Evolutionary conservation across 257 asterid genomes (phyloP).

Genomic region (Parsonsia alboflavescens): DNA sequence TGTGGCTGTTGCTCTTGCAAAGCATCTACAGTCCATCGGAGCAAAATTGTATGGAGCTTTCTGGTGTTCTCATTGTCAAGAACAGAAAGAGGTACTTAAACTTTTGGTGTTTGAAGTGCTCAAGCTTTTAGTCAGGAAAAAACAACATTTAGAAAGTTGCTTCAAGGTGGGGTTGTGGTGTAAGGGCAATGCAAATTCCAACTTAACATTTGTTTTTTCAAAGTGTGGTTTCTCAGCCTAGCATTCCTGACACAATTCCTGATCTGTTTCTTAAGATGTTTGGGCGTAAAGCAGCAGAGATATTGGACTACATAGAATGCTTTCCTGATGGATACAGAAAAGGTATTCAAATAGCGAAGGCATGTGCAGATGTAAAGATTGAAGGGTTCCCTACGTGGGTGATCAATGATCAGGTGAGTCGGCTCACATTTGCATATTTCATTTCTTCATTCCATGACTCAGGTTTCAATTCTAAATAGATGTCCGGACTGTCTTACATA

Average conservation of each 20-base stretch:
- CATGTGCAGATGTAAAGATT: conserved; percentile 51
- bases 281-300: conserved; percentile 73
- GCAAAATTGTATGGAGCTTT: conserved; percentile 91
- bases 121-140: background rate
- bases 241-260: background rate
- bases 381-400: conserved; percentile 82
- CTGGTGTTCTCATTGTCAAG: conserved; percentile 91
- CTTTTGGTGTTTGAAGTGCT: background rate
- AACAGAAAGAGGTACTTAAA: conserved; percentile 67
- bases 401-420: conserved; percentile 68
- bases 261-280: conserved; percentile 49
- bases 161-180: background rate
- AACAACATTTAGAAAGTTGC: background rate
- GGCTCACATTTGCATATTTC: conserved; percentile 4
- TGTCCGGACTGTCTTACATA: no score
- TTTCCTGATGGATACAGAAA: conserved; percentile 64
- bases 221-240: background rate
- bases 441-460: no score
- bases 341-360: conserved; percentile 62
- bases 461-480: no score
- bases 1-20: conserved; percentile 77
- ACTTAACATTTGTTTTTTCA: background rate
- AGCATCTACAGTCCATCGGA: conserved; percentile 64
- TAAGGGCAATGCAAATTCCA: background rate
- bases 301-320: conserved; percentile 83